Evolutionary conservation across 208 protist species (phyloP).

Genomic region (Acanthamoeba lenticulata): DNA sequence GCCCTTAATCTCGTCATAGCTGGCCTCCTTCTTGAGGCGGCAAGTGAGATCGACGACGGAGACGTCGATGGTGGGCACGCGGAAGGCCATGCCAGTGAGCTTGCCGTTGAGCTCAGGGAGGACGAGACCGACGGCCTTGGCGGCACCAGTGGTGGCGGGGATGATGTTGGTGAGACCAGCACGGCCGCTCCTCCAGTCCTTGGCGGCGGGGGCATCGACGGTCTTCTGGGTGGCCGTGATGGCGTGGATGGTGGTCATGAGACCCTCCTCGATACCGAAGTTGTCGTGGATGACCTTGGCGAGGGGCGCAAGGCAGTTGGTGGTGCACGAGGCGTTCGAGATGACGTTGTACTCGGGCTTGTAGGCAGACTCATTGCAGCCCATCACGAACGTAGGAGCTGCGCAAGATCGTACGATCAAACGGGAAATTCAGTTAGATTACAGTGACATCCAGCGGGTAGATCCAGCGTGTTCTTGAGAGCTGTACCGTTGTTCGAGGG

Average conservation of each 20-base stretch:
- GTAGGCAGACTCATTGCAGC: constrained; percentile 97
- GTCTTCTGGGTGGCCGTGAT: constrained; percentile 98
- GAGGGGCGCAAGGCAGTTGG: constrained; percentile 99
- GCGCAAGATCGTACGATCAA: no score
- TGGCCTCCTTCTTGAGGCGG: constrained; percentile 91
- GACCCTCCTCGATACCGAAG: constrained; percentile 95
- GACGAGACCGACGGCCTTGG: constrained; percentile 97
- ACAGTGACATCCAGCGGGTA: no score
- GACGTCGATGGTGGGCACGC: constrained; percentile 98
- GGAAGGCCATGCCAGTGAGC: constrained; percentile 98
- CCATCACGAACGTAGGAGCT: no score
- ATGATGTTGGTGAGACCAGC: constrained; percentile 98
- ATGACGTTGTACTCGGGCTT: constrained; percentile 90
- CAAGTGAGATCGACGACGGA: constrained; percentile 99
- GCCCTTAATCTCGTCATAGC: constrained; percentile 97
- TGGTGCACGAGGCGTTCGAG: constrained; percentile 99
- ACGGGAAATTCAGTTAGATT: no score
- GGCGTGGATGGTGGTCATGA: constrained; percentile 99
- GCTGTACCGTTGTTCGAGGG: constrained; percentile 92
- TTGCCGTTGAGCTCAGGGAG: constrained; percentile 87
- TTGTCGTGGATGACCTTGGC: constrained; percentile 97
- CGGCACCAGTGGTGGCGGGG: constrained; percentile 98
- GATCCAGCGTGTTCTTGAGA: neutral
- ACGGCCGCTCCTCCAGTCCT: constrained; percentile 98
- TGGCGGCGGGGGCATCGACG: constrained; percentile 96